A percentile compares a stretch with the other conserved stretches of the same genome.
These are phyloP conservation scores for Amylocystis lapponica DNA, from an alignment of 768 basidiomycete species.

Conservation along the genomic window DNA sequence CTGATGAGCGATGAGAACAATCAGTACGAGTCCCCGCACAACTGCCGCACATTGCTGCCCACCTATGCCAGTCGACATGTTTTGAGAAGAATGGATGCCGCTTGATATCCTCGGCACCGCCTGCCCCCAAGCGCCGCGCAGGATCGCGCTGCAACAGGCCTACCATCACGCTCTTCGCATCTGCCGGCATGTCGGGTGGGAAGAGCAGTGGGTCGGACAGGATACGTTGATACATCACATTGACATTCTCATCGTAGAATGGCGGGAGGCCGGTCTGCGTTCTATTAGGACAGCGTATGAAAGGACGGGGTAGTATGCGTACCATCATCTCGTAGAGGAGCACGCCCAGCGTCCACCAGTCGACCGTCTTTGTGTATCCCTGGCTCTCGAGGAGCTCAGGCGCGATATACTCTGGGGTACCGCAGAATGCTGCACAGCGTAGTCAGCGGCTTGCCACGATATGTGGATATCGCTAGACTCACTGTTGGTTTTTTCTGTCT, in stretches of 20 bases:
- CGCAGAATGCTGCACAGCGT: slow-evolving; percentile 74
- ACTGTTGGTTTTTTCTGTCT: slow-evolving; percentile 97
- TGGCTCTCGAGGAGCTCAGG: slow-evolving; percentile 95
- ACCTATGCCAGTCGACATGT: slow-evolving; percentile 89
- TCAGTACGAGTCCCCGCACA: not conserved
- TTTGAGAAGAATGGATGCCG: slow-evolving; percentile 92
- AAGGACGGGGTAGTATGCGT: slow-evolving; percentile 7
- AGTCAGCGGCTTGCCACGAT: not conserved
- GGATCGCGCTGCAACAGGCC: slow-evolving; percentile 90
- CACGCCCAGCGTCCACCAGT: slow-evolving; percentile 99
- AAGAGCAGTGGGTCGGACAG: slow-evolving; percentile 90
- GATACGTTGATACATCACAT: slow-evolving; percentile 96
- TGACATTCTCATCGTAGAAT: slow-evolving; percentile 98
- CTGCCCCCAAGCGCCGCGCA: slow-evolving; percentile 75
- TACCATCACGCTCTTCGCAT: slow-evolving; percentile 86
- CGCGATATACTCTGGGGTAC: slow-evolving; percentile 97
- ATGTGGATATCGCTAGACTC: slow-evolving; percentile 19
- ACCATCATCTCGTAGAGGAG: slow-evolving; percentile 97
- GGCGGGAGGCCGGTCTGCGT: slow-evolving; percentile 88
- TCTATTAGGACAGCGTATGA: not conserved
- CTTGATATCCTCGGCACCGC: slow-evolving; percentile 95
- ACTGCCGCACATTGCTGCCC: slow-evolving; percentile 25
- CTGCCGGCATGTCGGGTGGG: slow-evolving; percentile 79
- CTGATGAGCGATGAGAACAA: slow-evolving; percentile 26
- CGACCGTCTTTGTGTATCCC: slow-evolving; percentile 97